These are phyloP conservation scores for Kwoniella pini DNA, from an alignment of 768 basidiomycete species.

Conservation along the genomic window DNA sequence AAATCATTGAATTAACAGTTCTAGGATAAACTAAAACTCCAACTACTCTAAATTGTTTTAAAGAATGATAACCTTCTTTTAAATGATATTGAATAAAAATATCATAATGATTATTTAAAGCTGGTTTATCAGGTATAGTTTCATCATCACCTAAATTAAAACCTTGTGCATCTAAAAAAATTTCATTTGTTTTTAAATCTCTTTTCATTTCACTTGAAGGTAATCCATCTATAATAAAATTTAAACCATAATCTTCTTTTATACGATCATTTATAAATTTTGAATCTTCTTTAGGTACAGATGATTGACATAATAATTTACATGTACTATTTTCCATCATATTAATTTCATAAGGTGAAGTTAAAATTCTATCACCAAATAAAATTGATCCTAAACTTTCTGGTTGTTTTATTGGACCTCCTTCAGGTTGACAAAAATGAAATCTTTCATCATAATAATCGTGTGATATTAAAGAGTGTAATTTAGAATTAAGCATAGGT, in stretches of 20 bases:
- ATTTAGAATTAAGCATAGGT: conserved; percentile 65
- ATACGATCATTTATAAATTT: conserved; percentile 90
- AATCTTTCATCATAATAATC: conserved; percentile 88
- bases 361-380: conserved; percentile 94
- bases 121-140: conserved; percentile 63
- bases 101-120: conserved; percentile 84
- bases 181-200: conserved; percentile 73
- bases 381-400: conserved; percentile 89
- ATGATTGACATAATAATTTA: conserved; percentile 67
- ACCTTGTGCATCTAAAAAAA: conserved; percentile 81
- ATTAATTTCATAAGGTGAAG: conserved; percentile 83
- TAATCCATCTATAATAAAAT: conserved; percentile 92
- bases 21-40: conserved; percentile 77
- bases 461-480: conserved; percentile 60
- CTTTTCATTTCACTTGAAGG: conserved; percentile 91
- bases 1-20: conserved; percentile 42
- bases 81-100: conserved; percentile 70
- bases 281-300: conserved; percentile 70
- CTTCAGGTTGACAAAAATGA: conserved; percentile 79
- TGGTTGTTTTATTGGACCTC: conserved; percentile 62
- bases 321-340: conserved; percentile 78
- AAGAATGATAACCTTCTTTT: conserved; percentile 59
- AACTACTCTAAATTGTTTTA: conserved; percentile 75
- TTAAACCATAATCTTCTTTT: conserved; percentile 85
- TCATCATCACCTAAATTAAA: conserved; percentile 77